Percentiles rank a stretch among this genome's conserved stretches.
Evolutionary conservation across 129 eudicot genomes (phyloP).

Genomic region (Artemisia tridentata): DNA sequence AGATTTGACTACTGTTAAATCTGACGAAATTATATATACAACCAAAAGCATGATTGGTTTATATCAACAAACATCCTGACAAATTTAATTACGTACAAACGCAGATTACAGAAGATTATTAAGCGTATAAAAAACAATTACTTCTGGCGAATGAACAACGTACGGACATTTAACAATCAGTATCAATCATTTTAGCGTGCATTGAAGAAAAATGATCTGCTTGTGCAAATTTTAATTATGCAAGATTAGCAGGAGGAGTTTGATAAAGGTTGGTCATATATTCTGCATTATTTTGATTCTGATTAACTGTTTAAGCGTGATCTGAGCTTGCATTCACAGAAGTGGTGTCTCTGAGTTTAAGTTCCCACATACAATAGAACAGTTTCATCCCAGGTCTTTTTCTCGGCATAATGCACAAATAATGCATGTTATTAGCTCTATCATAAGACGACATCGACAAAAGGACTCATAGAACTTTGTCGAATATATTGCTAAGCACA

Average conservation of each 20-base stretch:
- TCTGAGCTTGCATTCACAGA: too few species aligned
- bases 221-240: not conserved
- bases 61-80: not conserved
- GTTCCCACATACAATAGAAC: too few species aligned
- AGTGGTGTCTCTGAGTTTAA: too few species aligned
- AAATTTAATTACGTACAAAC: not conserved
- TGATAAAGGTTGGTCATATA: not conserved
- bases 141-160: not conserved
- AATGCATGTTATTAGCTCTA: too few species aligned
- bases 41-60: not conserved
- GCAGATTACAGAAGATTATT: not conserved
- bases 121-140: not conserved
- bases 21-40: not conserved
- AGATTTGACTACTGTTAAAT: not conserved
- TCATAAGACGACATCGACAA: too few species aligned
- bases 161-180: too few species aligned
- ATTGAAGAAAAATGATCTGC: not conserved
- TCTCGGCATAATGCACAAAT: too few species aligned
- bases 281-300: too few species aligned
- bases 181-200: constrained; percentile 1
- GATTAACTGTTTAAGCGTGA: too few species aligned
- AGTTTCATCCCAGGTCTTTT: too few species aligned
- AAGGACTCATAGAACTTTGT: too few species aligned
- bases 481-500: too few species aligned
- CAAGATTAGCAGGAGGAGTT: not conserved